Evolutionary conservation across 169 alveolate species (phyloP), one percentile per base, ranked within the genome.

Genomic region (Plasmodium adleri): DNA sequence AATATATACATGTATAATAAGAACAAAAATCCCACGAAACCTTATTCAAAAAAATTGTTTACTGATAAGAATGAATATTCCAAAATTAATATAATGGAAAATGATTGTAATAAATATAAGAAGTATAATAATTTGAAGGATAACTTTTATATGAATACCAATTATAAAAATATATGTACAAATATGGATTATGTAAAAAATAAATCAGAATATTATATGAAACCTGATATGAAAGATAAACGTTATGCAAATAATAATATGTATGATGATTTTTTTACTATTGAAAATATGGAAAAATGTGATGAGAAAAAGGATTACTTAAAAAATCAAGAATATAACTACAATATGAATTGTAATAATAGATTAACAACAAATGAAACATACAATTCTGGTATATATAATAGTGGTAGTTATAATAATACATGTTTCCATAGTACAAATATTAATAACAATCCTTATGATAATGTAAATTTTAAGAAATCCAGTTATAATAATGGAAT

Each of bases 221-320:
- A 43, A 70, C 54, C 59, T 32, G 83, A 83, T 43, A 15, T 60
- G 13, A 62, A 83, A 68, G 85, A 83, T 15, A 67, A 28, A 62
- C 49, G 68, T 28, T 83, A 68, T 68, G 83, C 74, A 67, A 83
- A 83, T 50, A 83, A 83, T 24, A 83, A 49, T 22, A 83, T 83
- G 72, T 83, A 83, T 68, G 91, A 83, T 68, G 91, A 83, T 83
- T 83, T 68, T 83, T 83, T 83, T 68, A 83, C 91, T 8, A 83
- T 83, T 17, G 91, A 83, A 67, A 67, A 83, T 68, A 15, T 83
- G 72, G 91, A 83, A 68, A 83, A 72, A 22, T 83, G 74, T 56
- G 85, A 83, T 43, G 83, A 70, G 1, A 83, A 83, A 58, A 78
- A 78, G 20, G 91, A 83, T 15, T 83, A 12, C 56, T 78, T 78